Conservation (phyloP, 176 grass and related monocot species). For the Triticum dicoccoides region DNA sequence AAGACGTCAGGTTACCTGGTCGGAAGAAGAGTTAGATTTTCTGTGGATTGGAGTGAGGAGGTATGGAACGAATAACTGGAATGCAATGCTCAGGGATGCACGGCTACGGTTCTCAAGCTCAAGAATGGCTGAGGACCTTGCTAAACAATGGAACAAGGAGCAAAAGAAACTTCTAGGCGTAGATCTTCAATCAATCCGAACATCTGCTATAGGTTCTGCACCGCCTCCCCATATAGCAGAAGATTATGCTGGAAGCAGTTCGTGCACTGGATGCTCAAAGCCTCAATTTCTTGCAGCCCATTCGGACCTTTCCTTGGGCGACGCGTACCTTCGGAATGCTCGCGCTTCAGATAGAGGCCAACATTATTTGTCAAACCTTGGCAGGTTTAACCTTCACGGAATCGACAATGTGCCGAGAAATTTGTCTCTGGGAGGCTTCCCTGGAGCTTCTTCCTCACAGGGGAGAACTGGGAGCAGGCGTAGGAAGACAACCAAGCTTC, state of each 20-base stretch:
- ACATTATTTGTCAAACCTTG: constrained; percentile 35
- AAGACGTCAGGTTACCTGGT: constrained; percentile 55
- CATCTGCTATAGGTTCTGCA: constrained; percentile 16
- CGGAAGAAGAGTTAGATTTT: constrained; percentile 93
- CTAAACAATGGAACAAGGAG: constrained; percentile 76
- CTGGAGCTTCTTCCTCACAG: constrained; percentile 29
- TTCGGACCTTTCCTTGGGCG: constrained; percentile 57
- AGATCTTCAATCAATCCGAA: constrained; percentile 33
- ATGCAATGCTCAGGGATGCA: constrained; percentile 69
- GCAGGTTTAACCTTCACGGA: constrained; percentile 24
- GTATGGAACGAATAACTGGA: constrained; percentile 86
- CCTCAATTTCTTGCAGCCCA: constrained; percentile 36
- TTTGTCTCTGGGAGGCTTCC: constrained; percentile 38
- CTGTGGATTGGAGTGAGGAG: constrained; percentile 97
- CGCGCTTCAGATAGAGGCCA: constrained; percentile 15
- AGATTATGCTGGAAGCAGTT: constrained; percentile 33
- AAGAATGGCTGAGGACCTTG: constrained; percentile 69
- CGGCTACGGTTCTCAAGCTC: constrained; percentile 58
- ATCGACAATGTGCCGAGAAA: constrained; percentile 2
- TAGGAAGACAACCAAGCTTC: constrained; percentile 32
- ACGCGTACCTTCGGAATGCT: constrained; percentile 30
- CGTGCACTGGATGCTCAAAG: constrained; percentile 44
- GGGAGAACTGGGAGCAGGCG: constrained; percentile 24
- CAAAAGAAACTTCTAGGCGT: constrained; percentile 72
- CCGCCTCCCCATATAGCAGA: constrained; percentile 2